These are phyloP conservation scores for Leptographium galeiforme DNA, from an alignment of 2,329 filamentous ascomycete genomes.

Conservation along the genomic window DNA sequence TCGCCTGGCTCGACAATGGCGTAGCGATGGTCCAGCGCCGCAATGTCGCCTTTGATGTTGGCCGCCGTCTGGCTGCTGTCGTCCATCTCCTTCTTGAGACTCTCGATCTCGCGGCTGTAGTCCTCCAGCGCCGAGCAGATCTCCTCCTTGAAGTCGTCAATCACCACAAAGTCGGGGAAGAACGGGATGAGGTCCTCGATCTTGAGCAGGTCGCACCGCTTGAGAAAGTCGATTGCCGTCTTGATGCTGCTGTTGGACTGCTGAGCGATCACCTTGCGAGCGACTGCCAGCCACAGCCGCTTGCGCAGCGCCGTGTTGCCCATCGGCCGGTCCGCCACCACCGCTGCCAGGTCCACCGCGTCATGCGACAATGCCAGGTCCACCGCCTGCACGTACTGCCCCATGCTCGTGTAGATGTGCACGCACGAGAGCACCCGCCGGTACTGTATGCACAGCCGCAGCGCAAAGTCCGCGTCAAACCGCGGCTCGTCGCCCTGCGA, in stretches of 20 bases:
- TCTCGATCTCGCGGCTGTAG: slow-evolving; percentile 83
- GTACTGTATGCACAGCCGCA: slow-evolving; percentile 89
- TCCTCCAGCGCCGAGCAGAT: slow-evolving; percentile 90
- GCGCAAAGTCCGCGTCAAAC: slow-evolving; percentile 92
- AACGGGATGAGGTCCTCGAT: slow-evolving; percentile 97
- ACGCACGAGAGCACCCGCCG: slow-evolving; percentile 87
- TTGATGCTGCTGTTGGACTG: slow-evolving; percentile 77
- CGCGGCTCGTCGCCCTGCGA: slow-evolving; percentile 74
- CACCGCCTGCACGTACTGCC: slow-evolving; percentile 84
- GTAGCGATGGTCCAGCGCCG: slow-evolving; percentile 73
- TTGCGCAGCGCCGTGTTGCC: slow-evolving; percentile 66
- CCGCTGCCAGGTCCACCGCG: slow-evolving; percentile 77
- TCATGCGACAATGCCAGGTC: slow-evolving; percentile 82
- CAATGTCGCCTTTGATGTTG: slow-evolving; percentile 84
- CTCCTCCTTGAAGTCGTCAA: slow-evolving; percentile 98
- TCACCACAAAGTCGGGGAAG: slow-evolving; percentile 96
- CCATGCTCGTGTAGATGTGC: slow-evolving; percentile 95
- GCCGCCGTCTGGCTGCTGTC: slow-evolving; percentile 77
- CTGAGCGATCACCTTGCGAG: slow-evolving; percentile 76
- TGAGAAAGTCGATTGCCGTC: slow-evolving; percentile 83
- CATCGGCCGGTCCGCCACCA: slow-evolving; percentile 76
- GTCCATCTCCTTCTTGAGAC: slow-evolving; percentile 87
- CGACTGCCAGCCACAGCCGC: slow-evolving; percentile 88
- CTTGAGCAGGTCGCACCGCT: slow-evolving; percentile 76
- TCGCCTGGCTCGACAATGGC: slow-evolving; percentile 95